Evolutionary conservation across 2,329 filamentous ascomycete genomes (phyloP).

Genomic region (Exophiala aquamarina): DNA sequence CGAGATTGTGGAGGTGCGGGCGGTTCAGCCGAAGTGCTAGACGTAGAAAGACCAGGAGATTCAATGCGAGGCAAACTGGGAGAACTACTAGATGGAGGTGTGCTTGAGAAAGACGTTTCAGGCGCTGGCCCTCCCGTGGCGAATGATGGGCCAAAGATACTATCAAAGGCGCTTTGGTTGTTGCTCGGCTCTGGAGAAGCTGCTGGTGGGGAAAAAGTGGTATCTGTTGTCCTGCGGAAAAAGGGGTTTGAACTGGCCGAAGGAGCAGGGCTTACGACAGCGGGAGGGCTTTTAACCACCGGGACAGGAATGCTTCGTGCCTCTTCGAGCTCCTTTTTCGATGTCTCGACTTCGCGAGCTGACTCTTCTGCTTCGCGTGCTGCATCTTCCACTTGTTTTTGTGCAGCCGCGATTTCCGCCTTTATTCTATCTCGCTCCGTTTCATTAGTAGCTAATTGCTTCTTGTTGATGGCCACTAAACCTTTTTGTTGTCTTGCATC

Average conservation of each 20-base stretch:
- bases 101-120: conserved; percentile 60
- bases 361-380: conserved; percentile 48
- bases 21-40: conserved; percentile 33
- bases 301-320: conserved; percentile 22
- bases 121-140: conserved; percentile 54
- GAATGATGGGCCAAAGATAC: conserved; percentile 76
- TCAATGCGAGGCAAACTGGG: conserved; percentile 41
- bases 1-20: conserved; percentile 70
- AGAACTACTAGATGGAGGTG: conserved; percentile 52
- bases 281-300: conserved; percentile 20
- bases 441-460: conserved; percentile 87
- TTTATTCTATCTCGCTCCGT: conserved; percentile 85
- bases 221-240: conserved; percentile 66
- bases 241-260: conserved; percentile 82
- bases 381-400: conserved; percentile 63
- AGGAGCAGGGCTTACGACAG: conserved; percentile 52
- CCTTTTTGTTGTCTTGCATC: conserved; percentile 95
- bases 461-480: conserved; percentile 96
- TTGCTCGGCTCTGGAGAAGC: conserved; percentile 14
- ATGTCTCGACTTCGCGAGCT: conserved; percentile 41
- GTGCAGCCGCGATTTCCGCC: conserved; percentile 68
- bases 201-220: conserved; percentile 34
- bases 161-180: conserved; percentile 69
- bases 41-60: conserved; percentile 33
- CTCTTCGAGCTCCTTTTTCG: conserved; percentile 32